Percentiles rank a stretch among this genome's conserved stretches.
Conservation (phyloP, 2,329 filamentous ascomycete species). For the Ramularia endophylla region DNA sequence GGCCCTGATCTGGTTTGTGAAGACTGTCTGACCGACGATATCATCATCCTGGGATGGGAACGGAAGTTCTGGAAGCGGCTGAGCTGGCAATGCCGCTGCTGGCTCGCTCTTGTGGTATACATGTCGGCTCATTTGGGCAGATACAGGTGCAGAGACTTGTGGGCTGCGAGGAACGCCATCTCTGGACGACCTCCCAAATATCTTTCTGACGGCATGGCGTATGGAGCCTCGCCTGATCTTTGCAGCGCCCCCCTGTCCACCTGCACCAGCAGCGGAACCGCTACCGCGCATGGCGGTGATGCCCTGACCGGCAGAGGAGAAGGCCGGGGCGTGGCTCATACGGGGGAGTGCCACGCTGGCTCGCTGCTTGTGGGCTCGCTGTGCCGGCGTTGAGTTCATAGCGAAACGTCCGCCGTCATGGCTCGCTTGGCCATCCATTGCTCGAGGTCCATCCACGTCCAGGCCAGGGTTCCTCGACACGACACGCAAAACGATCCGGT, state of each 20-base stretch:
- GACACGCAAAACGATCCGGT: not conserved
- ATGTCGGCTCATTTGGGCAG: constrained; percentile 20
- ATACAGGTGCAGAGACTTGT: constrained; percentile 2
- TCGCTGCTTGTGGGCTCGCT: constrained; percentile 21
- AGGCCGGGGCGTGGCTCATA: constrained; percentile 16
- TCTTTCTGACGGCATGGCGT: constrained; percentile 31
- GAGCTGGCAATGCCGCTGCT: constrained; percentile 13
- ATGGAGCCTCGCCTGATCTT: constrained; percentile 30
- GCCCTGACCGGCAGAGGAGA: constrained; percentile 7
- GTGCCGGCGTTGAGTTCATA: constrained; percentile 6
- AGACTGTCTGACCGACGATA: constrained; percentile 2
- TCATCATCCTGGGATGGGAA: constrained; percentile 6
- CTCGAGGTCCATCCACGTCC: constrained; percentile 12
- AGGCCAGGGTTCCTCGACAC: not conserved
- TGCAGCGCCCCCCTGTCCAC: constrained; percentile 14
- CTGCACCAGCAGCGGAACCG: constrained; percentile 4
- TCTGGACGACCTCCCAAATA: constrained; percentile 32
- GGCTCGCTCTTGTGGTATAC: constrained; percentile 29
- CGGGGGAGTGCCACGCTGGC: constrained; percentile 17
- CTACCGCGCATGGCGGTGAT: constrained; percentile 6
- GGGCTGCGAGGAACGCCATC: constrained; percentile 14
- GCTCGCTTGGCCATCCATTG: too few relatives aligned
- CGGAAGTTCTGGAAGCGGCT: constrained; percentile 13
- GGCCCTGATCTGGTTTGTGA: constrained; percentile 6
- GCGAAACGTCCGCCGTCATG: constrained; percentile 3